Base-by-base conservation (phyloP, 495 filamentous ascomycete genomes). In the Halenospora varia region DNA sequence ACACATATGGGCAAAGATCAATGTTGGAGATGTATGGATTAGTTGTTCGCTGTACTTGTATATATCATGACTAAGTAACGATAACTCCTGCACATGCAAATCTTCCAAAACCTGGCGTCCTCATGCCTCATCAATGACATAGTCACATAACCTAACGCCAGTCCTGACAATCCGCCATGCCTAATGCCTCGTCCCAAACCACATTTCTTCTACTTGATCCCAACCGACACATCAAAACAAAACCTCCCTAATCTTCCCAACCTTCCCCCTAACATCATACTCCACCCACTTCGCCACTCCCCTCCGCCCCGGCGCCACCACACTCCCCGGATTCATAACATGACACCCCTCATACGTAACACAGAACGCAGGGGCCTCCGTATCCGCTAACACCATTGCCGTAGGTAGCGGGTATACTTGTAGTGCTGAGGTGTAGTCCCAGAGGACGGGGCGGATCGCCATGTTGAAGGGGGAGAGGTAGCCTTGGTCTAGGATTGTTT, bases 331-430 rank as follows among this genome's bases (percentile, higher is more conserved):
- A 66, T 98, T 98, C 82, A 98, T 88, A 2, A 96, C 93, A 76
- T 92, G 86, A 65, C 94, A 97, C 1, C 91, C 93, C 71, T 96
- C 91, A 66, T 97, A 97, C 17, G 88, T 94, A 44, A 96, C 74
- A 55, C 84, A 85, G 66, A 95, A 97, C 0, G 91, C 77, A 44
- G 86, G 82, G 22, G 84, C 84, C 35, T 92, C 88, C 3, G 88
- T 75, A 65, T 98, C 94, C 3, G 88, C 85, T 18, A 98, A 70
- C 20, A 96, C 82, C 62, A 97, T 66, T 0, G 86, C 83, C 13
- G 87, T 93, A 3, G 94, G 94, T 40, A 97, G 70, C 10, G 94
- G 94, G 67, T 96, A 97, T 13, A 98, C 76, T 48, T 87, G 81
- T 48, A 96, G 66, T 11, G 88, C 75, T 3, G 68, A 56, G 0